phyloP scores from a whole-genome alignment of 768 basidiomycete species.

The Dioszegia aurantiaca region DNA sequence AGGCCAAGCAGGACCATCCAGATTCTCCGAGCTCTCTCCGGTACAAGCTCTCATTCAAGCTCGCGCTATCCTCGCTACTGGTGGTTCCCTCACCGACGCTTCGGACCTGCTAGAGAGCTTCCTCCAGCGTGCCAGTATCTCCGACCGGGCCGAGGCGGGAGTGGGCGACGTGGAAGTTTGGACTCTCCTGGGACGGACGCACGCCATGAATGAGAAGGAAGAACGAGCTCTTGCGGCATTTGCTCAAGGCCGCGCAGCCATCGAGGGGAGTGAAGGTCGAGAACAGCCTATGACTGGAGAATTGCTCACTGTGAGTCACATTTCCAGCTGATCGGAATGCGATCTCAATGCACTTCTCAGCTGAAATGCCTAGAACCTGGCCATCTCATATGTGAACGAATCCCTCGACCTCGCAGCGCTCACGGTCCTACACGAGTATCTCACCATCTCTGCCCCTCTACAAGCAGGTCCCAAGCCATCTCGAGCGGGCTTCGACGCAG shows the following conservation, averaged over 20 bases:
- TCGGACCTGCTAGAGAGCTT: slow-evolving; percentile 85
- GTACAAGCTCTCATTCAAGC: slow-evolving; percentile 19
- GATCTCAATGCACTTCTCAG: background rate
- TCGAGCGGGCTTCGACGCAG: slow-evolving; percentile 21
- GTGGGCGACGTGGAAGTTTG: slow-evolving; percentile 71
- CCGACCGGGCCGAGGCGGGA: slow-evolving; percentile 13
- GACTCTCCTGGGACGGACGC: slow-evolving; percentile 84
- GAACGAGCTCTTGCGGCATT: slow-evolving; percentile 54
- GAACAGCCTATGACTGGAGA: slow-evolving; percentile 30
- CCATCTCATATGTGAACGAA: slow-evolving; percentile 95
- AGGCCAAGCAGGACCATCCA: slow-evolving; percentile 27
- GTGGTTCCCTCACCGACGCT: slow-evolving; percentile 83
- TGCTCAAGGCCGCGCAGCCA: slow-evolving; percentile 45
- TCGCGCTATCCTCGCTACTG: slow-evolving; percentile 75
- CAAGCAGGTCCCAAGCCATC: slow-evolving; percentile 55
- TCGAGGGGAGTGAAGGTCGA: slow-evolving; percentile 22
- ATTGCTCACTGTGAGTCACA: slow-evolving; percentile 38
- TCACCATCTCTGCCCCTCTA: slow-evolving; percentile 61
- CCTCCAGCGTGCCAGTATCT: slow-evolving; percentile 54
- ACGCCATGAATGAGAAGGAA: slow-evolving; percentile 58
- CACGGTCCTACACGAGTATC: slow-evolving; percentile 79
- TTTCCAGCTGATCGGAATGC: background rate
- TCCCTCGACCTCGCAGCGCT: slow-evolving; percentile 81
- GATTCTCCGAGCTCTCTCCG: slow-evolving; percentile 55
- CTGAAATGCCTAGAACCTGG: slow-evolving; percentile 72